Base-by-base conservation (phyloP, 257 asterid species). In the Solanum boliviense region DNA sequence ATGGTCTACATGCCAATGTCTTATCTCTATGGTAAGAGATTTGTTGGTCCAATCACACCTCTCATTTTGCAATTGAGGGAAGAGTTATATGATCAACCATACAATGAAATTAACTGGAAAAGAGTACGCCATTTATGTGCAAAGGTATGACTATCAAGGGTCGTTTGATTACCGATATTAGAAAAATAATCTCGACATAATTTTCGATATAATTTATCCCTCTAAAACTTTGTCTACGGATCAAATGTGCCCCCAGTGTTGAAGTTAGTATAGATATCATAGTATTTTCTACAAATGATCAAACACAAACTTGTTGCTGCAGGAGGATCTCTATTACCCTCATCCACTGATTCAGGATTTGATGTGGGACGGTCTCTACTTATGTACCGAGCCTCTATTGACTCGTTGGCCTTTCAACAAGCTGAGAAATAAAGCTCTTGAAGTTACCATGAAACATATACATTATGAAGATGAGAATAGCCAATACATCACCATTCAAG, bases 1-100 rank as follows among this genome's bases (percentile, higher is more conserved):
- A 92, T 93, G 94, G 94, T 93, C 18, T 93, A 92, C 94, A 93
- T 94, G 98, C 98, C 96, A 46, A 93, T 94, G 98, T 94, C 98
- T 4, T 94, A 94, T 88, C 88, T 94, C 84, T 93, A 94, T 67
- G 98, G 98, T 20, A 94, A 93, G 92, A 93, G 94, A 86, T 94
- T 93, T 73, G 95, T 93, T 1, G 98, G 95, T 29, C 95, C 96
- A 6, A 93, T 93, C 71, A 94, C 96, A 79, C 95, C 95, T 18
- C 93, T 94, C 13, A 90, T 94, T 84, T 56, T 92, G 87, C 91
- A 94, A 29, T 46, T 94, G 70, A 91, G 98, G 87, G 91, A 91
- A 76, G 98, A 94, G 92, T 70, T 93, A 41, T 94, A 93, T 79
- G 93, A 91, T 91, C 93, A 91, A 73, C 95, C 93, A n/a, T 94